Evolutionary conservation across 1,284 basidiomycete genomes (phyloP), one percentile per base, ranked within the genome.

Genomic region (Tremellales sp.): DNA sequence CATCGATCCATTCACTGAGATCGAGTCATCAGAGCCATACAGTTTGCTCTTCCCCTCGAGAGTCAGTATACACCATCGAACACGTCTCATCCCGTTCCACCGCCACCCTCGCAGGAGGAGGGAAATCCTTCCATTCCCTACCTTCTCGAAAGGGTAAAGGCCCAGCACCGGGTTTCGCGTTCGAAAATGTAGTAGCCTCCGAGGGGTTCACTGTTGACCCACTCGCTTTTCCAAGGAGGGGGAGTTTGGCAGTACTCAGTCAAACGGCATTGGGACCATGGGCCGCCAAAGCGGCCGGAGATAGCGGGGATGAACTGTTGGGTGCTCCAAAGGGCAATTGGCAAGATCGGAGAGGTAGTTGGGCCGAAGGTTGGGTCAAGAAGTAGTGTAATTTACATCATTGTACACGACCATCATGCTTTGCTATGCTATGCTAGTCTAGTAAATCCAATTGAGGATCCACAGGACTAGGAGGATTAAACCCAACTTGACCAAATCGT

Each of bases 391-490:
- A n/a, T n/a, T n/a, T n/a, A n/a, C n/a, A n/a, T n/a, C n/a, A n/a
- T n/a, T n/a, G n/a, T n/a, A n/a, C n/a, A n/a, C n/a, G n/a, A n/a
- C n/a, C n/a, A n/a, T n/a, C n/a, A n/a, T n/a, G n/a, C n/a, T n/a
- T n/a, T n/a, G n/a, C n/a, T n/a, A n/a, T n/a, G n/a, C n/a, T n/a
- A n/a, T n/a, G n/a, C n/a, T n/a, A 31, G 29, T 26, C 48, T 60
- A 75, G 50, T 75, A 75, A 8, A 75, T 46, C 67, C 72, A 70
- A 56, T 75, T 75, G 29, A 68, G 43, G 8, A 67, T 54, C 73
- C 72, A 74, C n/a, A 75, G 57, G 2, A 52, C 66, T 3, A 74
- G 35, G 23, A 74, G 54, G 12, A 70, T 58, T 43, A 75, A 48
- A 12, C 67, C 65, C 43, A 75, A 55, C 55, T 73, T 74, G 46